Conservation (phyloP, 2,329 filamentous ascomycete species). For the Diaporthe sp. region DNA sequence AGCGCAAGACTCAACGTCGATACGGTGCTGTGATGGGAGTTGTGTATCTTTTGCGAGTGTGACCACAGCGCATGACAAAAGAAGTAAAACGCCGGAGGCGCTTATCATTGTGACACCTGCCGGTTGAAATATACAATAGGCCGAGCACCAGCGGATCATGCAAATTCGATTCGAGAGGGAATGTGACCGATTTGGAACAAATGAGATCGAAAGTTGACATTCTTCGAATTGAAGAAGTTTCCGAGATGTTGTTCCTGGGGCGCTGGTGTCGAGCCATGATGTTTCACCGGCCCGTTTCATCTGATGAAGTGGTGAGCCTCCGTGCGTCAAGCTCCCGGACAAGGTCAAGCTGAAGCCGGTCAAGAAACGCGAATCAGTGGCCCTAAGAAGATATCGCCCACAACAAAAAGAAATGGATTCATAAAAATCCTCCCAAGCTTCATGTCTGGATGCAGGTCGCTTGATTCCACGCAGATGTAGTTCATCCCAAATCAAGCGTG, state of each 20-base stretch:
- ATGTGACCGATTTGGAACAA: background rate
- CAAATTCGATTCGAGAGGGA: background rate
- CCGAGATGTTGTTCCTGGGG: background rate
- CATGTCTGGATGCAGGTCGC: background rate
- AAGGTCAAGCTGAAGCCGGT: background rate
- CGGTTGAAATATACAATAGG: too few relatives aligned
- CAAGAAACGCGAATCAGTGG: background rate
- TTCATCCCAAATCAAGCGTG: background rate
- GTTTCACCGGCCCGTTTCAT: slow-evolving; percentile 33
- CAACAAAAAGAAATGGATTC: background rate
- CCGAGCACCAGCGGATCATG: background rate
- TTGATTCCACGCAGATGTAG: background rate
- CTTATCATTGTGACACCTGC: background rate
- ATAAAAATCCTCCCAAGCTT: background rate
- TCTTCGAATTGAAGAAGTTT: background rate
- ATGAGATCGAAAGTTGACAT: background rate
- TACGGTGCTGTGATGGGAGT: background rate
- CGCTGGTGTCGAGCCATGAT: background rate
- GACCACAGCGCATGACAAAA: background rate
- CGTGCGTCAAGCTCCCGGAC: slow-evolving; percentile 4
- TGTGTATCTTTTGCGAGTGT: background rate
- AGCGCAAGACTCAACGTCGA: background rate
- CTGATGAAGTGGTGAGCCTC: slow-evolving; percentile 23
- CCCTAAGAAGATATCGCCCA: background rate
- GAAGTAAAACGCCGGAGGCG: background rate